phyloP scores from a whole-genome alignment of 768 basidiomycete species.

The Paxillus involutus region DNA sequence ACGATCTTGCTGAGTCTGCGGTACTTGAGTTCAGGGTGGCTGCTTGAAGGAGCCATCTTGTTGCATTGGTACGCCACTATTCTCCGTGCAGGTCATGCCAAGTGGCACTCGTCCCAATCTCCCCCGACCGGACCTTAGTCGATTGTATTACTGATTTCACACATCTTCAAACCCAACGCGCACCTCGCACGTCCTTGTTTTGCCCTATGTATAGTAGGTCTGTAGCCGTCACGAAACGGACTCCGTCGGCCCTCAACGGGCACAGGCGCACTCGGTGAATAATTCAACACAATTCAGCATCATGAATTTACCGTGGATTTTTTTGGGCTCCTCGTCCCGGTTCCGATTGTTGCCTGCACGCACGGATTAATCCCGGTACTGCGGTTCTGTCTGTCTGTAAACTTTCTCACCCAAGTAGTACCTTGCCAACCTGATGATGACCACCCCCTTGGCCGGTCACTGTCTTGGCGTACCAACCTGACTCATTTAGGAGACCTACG shows the following conservation, averaged over 20 bases:
- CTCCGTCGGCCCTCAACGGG: constrained; percentile 13
- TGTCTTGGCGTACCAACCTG: too few species aligned
- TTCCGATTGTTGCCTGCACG: too few species aligned
- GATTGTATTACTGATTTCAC: neutral
- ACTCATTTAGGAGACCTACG: too few species aligned
- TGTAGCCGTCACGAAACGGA: constrained; percentile 2
- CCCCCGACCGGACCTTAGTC: neutral
- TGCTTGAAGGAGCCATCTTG: neutral
- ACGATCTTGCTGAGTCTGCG: constrained; percentile 27
- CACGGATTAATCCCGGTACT: too few species aligned
- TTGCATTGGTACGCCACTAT: neutral
- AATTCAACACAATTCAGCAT: neutral
- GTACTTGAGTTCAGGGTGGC: constrained; percentile 25
- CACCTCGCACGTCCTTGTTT: neutral
- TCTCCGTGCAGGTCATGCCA: neutral
- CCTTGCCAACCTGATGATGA: too few species aligned
- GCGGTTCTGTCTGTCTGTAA: too few species aligned
- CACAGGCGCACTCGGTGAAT: constrained; percentile 1
- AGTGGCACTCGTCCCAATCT: neutral
- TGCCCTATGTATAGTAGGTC: neutral
- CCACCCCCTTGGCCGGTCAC: too few species aligned
- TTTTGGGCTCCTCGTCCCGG: too few species aligned
- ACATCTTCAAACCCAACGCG: neutral
- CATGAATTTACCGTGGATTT: too few species aligned
- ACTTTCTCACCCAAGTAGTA: too few species aligned